These are phyloP conservation scores for Nectriaceae sp. DNA, from an alignment of 2,329 filamentous ascomycete species.

Conservation along the genomic window DNA sequence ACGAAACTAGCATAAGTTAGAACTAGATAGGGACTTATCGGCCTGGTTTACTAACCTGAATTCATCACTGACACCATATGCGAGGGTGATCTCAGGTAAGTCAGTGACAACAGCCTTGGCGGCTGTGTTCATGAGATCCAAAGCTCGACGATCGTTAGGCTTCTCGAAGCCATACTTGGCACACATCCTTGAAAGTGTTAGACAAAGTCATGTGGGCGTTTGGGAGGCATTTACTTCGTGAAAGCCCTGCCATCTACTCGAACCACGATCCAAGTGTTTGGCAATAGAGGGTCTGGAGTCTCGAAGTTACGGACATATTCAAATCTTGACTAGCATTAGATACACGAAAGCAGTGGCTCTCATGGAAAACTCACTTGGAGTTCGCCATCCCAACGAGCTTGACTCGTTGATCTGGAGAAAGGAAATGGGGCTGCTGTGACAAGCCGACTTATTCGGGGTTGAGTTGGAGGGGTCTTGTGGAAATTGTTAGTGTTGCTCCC, in stretches of 20 bases:
- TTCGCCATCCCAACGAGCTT: constrained; percentile 49
- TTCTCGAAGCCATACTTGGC: constrained; percentile 84
- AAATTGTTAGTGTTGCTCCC: constrained; percentile 31
- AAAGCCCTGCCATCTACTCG: constrained; percentile 93
- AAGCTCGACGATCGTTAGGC: constrained; percentile 84
- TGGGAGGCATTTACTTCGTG: constrained; percentile 69
- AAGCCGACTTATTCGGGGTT: constrained; percentile 10
- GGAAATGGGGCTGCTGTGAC: background rate
- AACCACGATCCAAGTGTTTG: constrained; percentile 94
- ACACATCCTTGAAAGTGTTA: constrained; percentile 63
- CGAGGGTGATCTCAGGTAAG: constrained; percentile 81
- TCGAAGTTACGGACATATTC: constrained; percentile 94
- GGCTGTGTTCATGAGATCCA: constrained; percentile 93
- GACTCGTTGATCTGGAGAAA: background rate
- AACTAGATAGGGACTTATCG: too few species aligned
- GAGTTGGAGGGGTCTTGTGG: constrained; percentile 21
- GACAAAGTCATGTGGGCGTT: constrained; percentile 3
- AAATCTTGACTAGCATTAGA: constrained; percentile 58
- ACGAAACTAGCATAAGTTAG: constrained; percentile 69
- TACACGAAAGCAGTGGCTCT: background rate
- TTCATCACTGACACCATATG: constrained; percentile 94
- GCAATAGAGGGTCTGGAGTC: constrained; percentile 75
- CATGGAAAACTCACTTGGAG: constrained; percentile 48
- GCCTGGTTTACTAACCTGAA: too few species aligned
- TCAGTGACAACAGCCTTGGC: constrained; percentile 84